Evolutionary conservation across 441 rosid genomes (phyloP).

Genomic region (Populus tomentosa): DNA sequence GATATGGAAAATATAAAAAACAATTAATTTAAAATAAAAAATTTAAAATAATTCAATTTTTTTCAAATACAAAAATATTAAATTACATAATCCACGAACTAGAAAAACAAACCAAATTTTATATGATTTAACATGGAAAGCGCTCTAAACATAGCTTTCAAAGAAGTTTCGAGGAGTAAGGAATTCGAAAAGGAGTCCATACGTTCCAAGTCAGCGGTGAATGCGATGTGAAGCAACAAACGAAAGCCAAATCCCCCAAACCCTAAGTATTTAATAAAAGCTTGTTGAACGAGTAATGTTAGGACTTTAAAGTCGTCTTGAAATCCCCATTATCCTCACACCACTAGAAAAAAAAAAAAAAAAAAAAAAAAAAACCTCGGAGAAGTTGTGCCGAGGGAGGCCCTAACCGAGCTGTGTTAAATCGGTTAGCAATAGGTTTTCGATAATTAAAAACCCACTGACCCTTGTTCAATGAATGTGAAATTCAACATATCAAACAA

Average conservation of each 20-base stretch:
- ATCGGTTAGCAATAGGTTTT: not conserved
- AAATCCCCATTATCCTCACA: too few relatives aligned
- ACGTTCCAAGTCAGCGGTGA: slow-evolving; percentile 14
- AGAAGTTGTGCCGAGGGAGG: slow-evolving; percentile 20
- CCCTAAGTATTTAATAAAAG: too few relatives aligned
- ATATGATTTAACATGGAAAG: slow-evolving; percentile 7
- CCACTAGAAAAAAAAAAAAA: not conserved
- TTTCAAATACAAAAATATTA: too few relatives aligned
- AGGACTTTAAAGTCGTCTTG: too few relatives aligned
- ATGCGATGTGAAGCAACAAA: not conserved
- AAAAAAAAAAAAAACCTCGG: not conserved
- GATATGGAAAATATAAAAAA: too few relatives aligned
- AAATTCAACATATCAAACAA: not conserved
- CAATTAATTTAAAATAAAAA: too few relatives aligned
- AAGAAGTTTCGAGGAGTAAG: not conserved
- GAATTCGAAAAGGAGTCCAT: not conserved
- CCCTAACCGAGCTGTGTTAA: slow-evolving; percentile 8
- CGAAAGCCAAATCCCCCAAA: not conserved
- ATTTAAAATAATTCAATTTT: too few relatives aligned
- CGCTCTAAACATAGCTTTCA: slow-evolving; percentile 21
- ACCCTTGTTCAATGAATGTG: not conserved
- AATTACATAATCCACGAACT: too few relatives aligned
- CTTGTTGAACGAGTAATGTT: too few relatives aligned
- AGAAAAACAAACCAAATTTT: not conserved
- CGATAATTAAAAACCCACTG: not conserved